Percentiles rank a stretch among this genome's conserved stretches.
Conservation (phyloP, 768 basidiomycete genomes). For the Clavaria fumosa region DNA sequence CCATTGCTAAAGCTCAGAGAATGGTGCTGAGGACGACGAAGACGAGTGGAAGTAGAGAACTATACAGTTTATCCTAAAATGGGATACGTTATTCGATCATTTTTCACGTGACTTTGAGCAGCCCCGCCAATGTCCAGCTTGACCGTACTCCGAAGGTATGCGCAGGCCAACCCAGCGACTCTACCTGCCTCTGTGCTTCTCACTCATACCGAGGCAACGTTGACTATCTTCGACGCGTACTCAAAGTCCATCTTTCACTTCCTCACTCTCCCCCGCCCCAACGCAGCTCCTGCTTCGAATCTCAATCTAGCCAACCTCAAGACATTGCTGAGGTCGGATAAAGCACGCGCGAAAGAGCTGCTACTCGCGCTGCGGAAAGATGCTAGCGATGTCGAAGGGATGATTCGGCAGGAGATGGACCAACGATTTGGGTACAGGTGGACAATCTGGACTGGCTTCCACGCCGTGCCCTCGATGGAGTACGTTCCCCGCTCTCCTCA, state of each 20-base stretch:
- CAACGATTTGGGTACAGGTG: slow-evolving; percentile 59
- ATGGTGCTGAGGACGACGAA: background rate
- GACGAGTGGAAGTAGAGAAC: background rate
- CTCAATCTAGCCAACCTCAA: slow-evolving; percentile 37
- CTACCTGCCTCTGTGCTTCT: slow-evolving; percentile 51
- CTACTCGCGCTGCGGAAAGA: slow-evolving; percentile 38
- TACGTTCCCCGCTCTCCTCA: slow-evolving; percentile 23
- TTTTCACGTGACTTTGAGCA: no score
- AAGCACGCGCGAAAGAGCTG: slow-evolving; percentile 35
- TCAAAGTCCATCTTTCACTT: slow-evolving; percentile 85
- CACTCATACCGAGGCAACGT: slow-evolving; percentile 32
- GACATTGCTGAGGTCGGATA: slow-evolving; percentile 39
- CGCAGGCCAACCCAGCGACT: slow-evolving; percentile 26
- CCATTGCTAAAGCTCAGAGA: slow-evolving; percentile 32
- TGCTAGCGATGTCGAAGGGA: slow-evolving; percentile 36
- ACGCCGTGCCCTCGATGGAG: slow-evolving; percentile 78
- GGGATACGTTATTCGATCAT: background rate
- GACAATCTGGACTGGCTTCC: slow-evolving; percentile 72
- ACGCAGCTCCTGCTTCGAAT: slow-evolving; percentile 18
- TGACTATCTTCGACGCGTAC: slow-evolving; percentile 62
- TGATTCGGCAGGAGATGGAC: slow-evolving; percentile 71
- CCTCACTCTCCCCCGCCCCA: slow-evolving; percentile 66
- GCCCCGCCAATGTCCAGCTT: slow-evolving; percentile 30
- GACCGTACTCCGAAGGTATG: slow-evolving; percentile 48
- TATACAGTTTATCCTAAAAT: slow-evolving; percentile 3